Evolutionary conservation across 1,139 yeast genomes (phyloP), one percentile per base, ranked within the genome.

Genomic region (Saccharomyces uvarum): DNA sequence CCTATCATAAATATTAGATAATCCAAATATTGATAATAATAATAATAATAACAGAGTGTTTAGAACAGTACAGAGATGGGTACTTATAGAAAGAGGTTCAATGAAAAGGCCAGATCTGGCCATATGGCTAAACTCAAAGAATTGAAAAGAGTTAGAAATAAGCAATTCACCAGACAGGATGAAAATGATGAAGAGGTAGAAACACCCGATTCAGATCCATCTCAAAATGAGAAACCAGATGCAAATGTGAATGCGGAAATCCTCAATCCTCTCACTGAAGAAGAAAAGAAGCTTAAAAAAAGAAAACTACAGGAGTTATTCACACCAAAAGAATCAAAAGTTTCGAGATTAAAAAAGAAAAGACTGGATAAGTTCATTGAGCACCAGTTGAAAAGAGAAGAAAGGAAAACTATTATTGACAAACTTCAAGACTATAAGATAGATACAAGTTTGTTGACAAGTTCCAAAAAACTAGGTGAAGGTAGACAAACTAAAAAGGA

Each of bases 301-400:
- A 72, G 95, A 56, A 80, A 79, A 57, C 68, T 90, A 49, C 73
- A 79, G 33, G 73, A 89, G 27, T 74, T 80, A 54, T 61, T 75
- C 21, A 78, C 78, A 54, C 84, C 86, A 41, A 73, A 77, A 55
- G 80, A 79, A 56, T 73, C 85, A 19, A 89, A 89, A 65, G 71
- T 88, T 54, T 83, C 95, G 0, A 74, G 81, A 52, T 78, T 85
- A 49, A 93, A 91, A 71, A 81, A 81, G 71, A 93, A 93, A 72
- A 72, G 93, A 59, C 70, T 86, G 53, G 91, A 86, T 59, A 85
- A 86, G 68, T 86, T 84, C 65, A 84, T 85, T 38, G 97, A 90
- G 58, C 95, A 87, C 71, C 98, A 93, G 70, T 70, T 93, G 60
- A 86, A 87, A 62, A 79, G 96, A 68, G 96, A 91, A 68, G 98